Base-by-base conservation (phyloP, 495 filamentous ascomycete genomes). In the Daldinia vernicosa region DNA sequence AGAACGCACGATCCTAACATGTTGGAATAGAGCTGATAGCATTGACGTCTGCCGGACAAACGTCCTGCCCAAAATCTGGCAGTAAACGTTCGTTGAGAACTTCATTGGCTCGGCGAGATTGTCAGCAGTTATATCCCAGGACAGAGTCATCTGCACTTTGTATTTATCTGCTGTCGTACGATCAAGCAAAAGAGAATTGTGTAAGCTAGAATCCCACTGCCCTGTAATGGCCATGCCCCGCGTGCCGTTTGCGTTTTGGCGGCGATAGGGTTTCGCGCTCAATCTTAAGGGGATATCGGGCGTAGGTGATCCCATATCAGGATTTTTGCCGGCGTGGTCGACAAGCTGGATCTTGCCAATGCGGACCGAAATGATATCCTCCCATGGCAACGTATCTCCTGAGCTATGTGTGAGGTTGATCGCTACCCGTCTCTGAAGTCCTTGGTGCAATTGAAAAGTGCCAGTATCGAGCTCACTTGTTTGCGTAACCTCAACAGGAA, bases 191-290 rank as follows among this genome's bases (percentile, higher is more conserved):
- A 95, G 84, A 17, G 95, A 99, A 63, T 88, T 89, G 76, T 99
- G 95, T 65, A 95, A 85, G 74, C 92, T 95, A 0, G 96, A 98
- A 77, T 98, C 96, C 95, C 95, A 99, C 76, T 98, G 95, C 8
- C 91, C 94, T 9, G 90, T 80, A 22, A 98, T 82, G 1, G 90
- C 94, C 56, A 97, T 87, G 76, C 91, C 91, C n/a, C 90, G 92
- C 1, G 95, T 98, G 32, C 95, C 95, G 76, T 98, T 94, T 5
- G 92, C 87, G 79, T 97, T 95, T 43, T 89, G 87, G 64, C 89
- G 90, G 62, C 96, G 86, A 54, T 86, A 84, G 3, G 95, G 94
- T 50, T 91, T 89, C 53, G 89, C 86, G 12, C 92, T 81, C 33
- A 95, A 85, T 75, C 91, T 92, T 27, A 99, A 82, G 0, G 89